Evolutionary conservation across 495 filamentous ascomycete genomes (phyloP).

Genomic region (Copromyces sp.): DNA sequence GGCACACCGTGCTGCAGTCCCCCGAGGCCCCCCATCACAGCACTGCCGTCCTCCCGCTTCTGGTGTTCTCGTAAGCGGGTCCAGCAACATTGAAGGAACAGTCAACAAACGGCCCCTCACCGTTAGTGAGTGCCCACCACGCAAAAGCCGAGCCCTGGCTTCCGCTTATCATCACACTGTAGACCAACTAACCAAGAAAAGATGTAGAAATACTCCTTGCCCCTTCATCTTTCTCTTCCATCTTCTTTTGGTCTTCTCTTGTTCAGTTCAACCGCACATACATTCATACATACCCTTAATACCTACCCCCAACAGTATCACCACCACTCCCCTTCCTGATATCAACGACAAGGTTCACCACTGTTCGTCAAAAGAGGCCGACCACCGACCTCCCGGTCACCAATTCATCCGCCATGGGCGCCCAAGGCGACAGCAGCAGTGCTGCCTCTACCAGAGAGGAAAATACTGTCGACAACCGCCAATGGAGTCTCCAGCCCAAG

Average conservation of each 20-base stretch:
- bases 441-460: neutral
- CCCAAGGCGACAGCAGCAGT: constrained; percentile 14
- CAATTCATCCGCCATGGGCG: neutral
- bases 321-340: neutral
- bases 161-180: neutral
- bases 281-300: neutral
- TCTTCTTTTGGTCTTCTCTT: neutral
- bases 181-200: neutral
- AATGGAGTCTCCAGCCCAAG: constrained; percentile 37
- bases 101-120: neutral
- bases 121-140: neutral
- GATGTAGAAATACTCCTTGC: neutral
- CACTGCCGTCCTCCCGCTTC: neutral
- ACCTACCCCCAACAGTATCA: neutral
- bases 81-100: neutral
- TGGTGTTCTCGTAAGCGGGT: neutral
- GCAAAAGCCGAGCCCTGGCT: neutral
- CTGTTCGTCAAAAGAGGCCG: neutral
- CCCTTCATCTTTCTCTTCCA: neutral
- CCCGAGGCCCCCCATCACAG: neutral
- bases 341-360: neutral
- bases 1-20: neutral
- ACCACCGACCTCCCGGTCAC: neutral
- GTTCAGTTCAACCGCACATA: neutral
- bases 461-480: neutral